phyloP scores from a whole-genome alignment of 257 asterid genomes.

The Vinca minor region DNA sequence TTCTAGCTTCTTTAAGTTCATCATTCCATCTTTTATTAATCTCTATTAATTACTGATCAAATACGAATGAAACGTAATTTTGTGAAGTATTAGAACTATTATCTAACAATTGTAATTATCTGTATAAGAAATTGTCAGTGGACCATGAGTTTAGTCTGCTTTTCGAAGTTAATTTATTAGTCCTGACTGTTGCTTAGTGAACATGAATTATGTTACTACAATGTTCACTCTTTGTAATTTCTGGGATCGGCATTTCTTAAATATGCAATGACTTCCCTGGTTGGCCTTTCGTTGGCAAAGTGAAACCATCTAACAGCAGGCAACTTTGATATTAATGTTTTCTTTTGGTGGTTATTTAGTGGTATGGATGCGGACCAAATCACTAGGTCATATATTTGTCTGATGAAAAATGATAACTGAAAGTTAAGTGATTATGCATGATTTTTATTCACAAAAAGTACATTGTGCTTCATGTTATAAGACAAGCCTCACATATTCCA shows the following conservation, averaged over 20 bases:
- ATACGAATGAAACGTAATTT: not conserved
- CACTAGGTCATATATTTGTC: not conserved
- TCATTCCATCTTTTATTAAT: not conserved
- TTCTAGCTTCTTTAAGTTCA: not conserved
- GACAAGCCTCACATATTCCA: not conserved
- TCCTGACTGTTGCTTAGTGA: too few relatives aligned
- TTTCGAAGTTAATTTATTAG: not conserved
- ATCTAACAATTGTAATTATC: too few relatives aligned
- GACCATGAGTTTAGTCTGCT: not conserved
- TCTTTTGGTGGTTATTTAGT: not conserved
- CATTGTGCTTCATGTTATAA: not conserved
- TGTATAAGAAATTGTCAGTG: not conserved
- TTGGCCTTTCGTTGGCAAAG: not conserved
- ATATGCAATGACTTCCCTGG: not conserved
- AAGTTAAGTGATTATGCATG: not conserved
- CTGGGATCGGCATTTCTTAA: not conserved
- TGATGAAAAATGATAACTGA: not conserved
- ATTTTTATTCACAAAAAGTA: not conserved
- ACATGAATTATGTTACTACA: not conserved
- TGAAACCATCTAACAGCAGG: not conserved
- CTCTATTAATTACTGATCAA: not conserved
- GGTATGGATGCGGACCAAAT: not conserved
- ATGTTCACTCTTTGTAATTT: conserved; percentile 1
- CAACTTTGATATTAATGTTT: not conserved
- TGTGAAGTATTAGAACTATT: not conserved